Evolutionary conservation across 441 rosid species (phyloP).

Genomic region (Eutrema salsugineum): DNA sequence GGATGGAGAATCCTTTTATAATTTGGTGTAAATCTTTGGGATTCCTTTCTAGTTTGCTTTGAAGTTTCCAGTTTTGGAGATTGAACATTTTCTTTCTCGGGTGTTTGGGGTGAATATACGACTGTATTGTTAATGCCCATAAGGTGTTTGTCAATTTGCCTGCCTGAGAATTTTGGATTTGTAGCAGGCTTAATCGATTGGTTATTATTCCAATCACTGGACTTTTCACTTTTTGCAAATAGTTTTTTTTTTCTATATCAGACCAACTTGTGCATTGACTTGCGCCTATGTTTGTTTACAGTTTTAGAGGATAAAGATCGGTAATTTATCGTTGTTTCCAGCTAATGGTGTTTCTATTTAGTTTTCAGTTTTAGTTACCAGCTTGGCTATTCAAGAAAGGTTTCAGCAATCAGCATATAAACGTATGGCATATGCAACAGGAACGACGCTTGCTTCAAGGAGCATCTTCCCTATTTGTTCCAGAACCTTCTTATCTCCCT

Average conservation of each 20-base stretch:
- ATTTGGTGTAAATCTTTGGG: not conserved
- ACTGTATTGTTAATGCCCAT: not conserved
- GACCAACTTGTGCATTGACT: not conserved
- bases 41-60: not conserved
- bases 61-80: not conserved
- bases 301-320: not conserved
- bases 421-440: conserved; percentile 29
- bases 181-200: not conserved
- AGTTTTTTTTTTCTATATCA: too few relatives aligned
- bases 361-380: not conserved
- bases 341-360: conserved; percentile 11
- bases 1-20: not conserved
- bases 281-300: conserved; percentile 8
- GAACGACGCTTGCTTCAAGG: conserved; percentile 39
- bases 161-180: not conserved
- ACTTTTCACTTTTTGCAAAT: not conserved
- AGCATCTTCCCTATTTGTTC: conserved; percentile 34
- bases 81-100: not conserved
- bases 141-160: conserved; percentile 20
- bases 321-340: not conserved
- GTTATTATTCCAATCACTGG: not conserved
- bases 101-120: not conserved
- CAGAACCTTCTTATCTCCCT: conserved; percentile 33
- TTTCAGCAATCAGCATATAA: not conserved
- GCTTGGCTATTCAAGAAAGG: conserved; percentile 5